Evolutionary conservation across 2,329 filamentous ascomycete species (phyloP), one percentile per base, ranked within the genome.

Genomic region (Alternaria hordeiaustralica): DNA sequence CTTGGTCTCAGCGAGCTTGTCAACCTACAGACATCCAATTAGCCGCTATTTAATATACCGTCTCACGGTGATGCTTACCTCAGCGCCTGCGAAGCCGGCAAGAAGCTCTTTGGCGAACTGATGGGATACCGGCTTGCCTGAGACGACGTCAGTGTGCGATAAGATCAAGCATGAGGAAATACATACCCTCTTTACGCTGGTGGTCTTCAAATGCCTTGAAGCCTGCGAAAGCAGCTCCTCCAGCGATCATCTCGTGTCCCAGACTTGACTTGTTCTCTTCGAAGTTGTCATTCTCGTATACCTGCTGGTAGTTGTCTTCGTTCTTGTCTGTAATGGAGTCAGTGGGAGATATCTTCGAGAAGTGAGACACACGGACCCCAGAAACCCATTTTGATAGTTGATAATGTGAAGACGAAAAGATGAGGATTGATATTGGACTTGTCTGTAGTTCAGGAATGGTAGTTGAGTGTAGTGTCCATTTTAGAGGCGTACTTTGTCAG

Each of bases 191-290:
- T 60, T 82, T 84, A 74, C 90, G 89, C 83, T 94, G 90, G 73
- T 87, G 84, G 79, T 94, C 89, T 82, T 94, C 92, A 74, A 89
- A 94, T 21, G 89, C 84, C 85, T 93, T 93, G 87, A 95, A 91
- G 73, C 89, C 92, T 68, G 88, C 90, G 77, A 95, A 95, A 66
- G 90, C 88, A 61, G 92, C 92, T 61, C 89, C 92, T 66, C 91
- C 91, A 68, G 89, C 92, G 60, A 94, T 78, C 51, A 92, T 76
- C 83, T 96, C 92, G 82, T 95, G 92, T 71, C 87, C 87, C 75
- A 92, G 82, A 76, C 87, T 87, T 72, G 86, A 84, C 81, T 92
- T 82, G 82, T 92, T 85, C 63, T 84, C 74, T 45, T 79, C 75
- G 50, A 79, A 78, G 60, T 80, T 76, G 64, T 82, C 76, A 55